phyloP scores from a whole-genome alignment of 2,329 filamentous ascomycete species.

The Colletotrichum sp. region DNA sequence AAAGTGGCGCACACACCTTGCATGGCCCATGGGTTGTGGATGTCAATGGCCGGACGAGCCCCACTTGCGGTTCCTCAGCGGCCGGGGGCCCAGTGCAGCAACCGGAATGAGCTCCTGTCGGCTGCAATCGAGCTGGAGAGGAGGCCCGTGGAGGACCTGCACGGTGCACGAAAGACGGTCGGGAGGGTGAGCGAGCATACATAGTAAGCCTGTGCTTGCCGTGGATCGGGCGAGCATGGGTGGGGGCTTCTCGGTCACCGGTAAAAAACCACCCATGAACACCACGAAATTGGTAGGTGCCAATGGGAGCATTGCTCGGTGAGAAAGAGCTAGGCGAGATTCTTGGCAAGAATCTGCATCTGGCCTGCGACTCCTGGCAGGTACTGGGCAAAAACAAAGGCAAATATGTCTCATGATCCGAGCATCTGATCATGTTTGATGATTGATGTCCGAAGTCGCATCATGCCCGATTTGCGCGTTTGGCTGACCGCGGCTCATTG shows the following conservation, averaged over 20 bases:
- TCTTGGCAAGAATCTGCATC: background rate
- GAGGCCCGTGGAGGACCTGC: background rate
- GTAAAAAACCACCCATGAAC: background rate
- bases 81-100: background rate
- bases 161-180: background rate
- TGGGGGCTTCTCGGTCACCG: background rate
- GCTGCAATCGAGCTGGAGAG: background rate
- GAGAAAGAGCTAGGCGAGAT: background rate
- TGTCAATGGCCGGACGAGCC: background rate
- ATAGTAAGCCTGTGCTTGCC: background rate
- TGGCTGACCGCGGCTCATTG: background rate
- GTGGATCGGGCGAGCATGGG: background rate
- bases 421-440: constrained; percentile 1
- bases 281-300: background rate
- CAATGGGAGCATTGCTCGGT: background rate
- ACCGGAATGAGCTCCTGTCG: background rate
- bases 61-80: background rate
- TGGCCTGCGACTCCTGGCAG: background rate
- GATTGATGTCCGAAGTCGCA: background rate
- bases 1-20: background rate
- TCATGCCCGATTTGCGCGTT: background rate
- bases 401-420: background rate
- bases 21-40: background rate
- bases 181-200: background rate
- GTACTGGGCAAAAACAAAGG: background rate